phyloP scores from a whole-genome alignment of 169 alveolate species.

The Eimeria tenella region DNA sequence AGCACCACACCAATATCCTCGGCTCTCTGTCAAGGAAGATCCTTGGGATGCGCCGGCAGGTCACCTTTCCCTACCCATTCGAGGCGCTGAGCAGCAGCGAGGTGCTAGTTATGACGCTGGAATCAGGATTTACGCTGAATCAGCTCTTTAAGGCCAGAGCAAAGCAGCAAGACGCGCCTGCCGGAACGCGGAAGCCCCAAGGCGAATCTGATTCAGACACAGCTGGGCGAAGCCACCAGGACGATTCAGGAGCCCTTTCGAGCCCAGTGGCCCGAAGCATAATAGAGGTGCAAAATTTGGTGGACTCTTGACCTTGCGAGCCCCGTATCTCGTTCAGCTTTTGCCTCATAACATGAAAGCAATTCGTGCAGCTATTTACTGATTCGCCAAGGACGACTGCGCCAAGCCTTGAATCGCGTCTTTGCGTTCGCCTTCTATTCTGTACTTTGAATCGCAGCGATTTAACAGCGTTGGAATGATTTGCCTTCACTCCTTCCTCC shows the following conservation, averaged over 20 bases:
- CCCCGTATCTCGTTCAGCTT: too few relatives aligned
- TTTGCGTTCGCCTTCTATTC: neutral
- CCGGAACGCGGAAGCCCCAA: neutral
- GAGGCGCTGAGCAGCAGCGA: slow-evolving; percentile 74
- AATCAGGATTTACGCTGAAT: slow-evolving; percentile 70
- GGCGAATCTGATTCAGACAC: neutral
- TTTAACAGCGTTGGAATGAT: slow-evolving; percentile 62
- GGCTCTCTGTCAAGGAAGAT: slow-evolving; percentile 55
- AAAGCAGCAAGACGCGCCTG: neutral
- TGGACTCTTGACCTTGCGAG: neutral
- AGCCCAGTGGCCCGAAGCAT: slow-evolving; percentile 42
- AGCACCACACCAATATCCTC: slow-evolving; percentile 16
- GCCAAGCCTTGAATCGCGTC: neutral
- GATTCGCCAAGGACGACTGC: too few relatives aligned
- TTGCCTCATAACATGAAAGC: neutral
- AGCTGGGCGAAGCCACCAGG: neutral
- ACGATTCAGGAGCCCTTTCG: neutral
- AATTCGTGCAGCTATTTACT: neutral
- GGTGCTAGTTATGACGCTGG: slow-evolving; percentile 62
- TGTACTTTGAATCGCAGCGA: slow-evolving; percentile 45
- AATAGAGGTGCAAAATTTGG: slow-evolving; percentile 20
- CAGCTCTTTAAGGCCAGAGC: slow-evolving; percentile 41
- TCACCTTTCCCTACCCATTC: slow-evolving; percentile 69
- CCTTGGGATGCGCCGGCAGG: slow-evolving; percentile 70
- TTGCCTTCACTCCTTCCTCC: slow-evolving; percentile 65